Evolutionary conservation across 345 rosid genomes (phyloP), one percentile per base, ranked within the genome.

Genomic region (Populus ilicifolia): DNA sequence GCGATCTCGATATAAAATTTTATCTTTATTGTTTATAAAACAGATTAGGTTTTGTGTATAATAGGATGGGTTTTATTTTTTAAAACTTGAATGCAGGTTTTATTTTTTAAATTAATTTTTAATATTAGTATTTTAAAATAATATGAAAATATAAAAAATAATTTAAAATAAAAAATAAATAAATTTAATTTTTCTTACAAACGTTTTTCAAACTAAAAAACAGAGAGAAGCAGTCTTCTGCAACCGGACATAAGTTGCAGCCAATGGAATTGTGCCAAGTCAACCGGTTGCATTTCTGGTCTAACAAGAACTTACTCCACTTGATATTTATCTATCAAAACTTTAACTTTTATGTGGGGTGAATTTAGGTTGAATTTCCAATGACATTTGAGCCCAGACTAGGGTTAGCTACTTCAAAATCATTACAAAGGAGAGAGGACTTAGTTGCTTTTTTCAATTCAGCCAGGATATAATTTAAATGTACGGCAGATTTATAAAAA

Each of bases 361-460:
- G 93, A 88, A 85, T 91, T 89, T 91, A 74, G 84, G 84, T 85
- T 87, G 87, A 89, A 89, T 90, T 88, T 89, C 89, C 69, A 62
- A 71, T 76, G 84, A 90, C 85, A 89, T 69, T 90, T 85, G 88
- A 87, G 64, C 64, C 64, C 90, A 41, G 77, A 70, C 74, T 5
- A 69, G 77, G 78, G 78, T 78, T 81, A 74, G 76, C 66, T 75
- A 38, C 41, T 68, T 30, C 67, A 20, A 54, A 54, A 41, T 41
- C 33, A 81, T 79, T 79, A 81, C 86, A 64, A 54, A 33, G 36
- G 59, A 35, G 56, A n/a, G 69, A 11, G 64, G 27, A 33, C 43
- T 72, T 75, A 25, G 70, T 54, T 67, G 56, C 48, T 69, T 77
- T 70, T 62, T 36, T 33, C 68, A 14, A n/a, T 56, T 11, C 10